Conservation (phyloP, 805 yeast species). For the Cyberlindnera sargentensis region DNA sequence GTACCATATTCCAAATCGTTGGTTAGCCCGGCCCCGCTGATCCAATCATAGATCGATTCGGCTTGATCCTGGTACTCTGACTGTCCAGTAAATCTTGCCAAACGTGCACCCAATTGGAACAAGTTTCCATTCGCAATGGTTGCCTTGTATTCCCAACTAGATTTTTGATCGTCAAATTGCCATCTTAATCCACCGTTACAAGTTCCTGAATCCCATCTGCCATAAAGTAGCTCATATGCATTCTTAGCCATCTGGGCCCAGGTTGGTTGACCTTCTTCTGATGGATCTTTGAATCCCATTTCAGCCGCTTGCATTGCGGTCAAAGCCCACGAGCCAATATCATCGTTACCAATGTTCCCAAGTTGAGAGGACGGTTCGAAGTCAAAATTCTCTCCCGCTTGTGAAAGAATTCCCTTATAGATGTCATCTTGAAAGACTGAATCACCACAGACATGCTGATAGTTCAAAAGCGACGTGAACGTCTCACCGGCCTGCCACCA, state of each 20-base stretch:
- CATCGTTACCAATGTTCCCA: constrained; percentile 61
- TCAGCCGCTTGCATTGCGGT: constrained; percentile 59
- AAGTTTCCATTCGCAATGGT: constrained; percentile 59
- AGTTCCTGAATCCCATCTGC: constrained; percentile 48
- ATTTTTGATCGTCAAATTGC: constrained; percentile 57
- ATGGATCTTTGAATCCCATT: constrained; percentile 44
- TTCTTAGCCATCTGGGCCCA: constrained; percentile 57
- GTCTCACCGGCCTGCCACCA: constrained; percentile 95
- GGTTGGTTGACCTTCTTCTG: constrained; percentile 29
- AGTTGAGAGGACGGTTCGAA: constrained; percentile 53
- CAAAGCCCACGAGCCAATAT: constrained; percentile 65
- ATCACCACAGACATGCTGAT: constrained; percentile 63
- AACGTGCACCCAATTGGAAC: constrained; percentile 56
- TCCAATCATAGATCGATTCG: constrained; percentile 52
- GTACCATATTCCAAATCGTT: constrained; percentile 25
- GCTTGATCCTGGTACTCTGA: constrained; percentile 44
- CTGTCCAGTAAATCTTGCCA: constrained; percentile 52
- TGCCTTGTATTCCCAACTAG: constrained; percentile 59
- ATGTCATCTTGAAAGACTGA: constrained; percentile 51
- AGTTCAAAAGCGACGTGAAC: constrained; percentile 59
- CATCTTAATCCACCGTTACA: constrained; percentile 66
- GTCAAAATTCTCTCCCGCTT: constrained; percentile 39
- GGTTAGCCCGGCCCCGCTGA: constrained; percentile 41
- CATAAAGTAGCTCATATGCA: constrained; percentile 46
- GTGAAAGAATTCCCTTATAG: constrained; percentile 42